phyloP scores from a whole-genome alignment of 2,329 filamentous ascomycete species.

The Paraphaeosphaeria sporulosa region DNA sequence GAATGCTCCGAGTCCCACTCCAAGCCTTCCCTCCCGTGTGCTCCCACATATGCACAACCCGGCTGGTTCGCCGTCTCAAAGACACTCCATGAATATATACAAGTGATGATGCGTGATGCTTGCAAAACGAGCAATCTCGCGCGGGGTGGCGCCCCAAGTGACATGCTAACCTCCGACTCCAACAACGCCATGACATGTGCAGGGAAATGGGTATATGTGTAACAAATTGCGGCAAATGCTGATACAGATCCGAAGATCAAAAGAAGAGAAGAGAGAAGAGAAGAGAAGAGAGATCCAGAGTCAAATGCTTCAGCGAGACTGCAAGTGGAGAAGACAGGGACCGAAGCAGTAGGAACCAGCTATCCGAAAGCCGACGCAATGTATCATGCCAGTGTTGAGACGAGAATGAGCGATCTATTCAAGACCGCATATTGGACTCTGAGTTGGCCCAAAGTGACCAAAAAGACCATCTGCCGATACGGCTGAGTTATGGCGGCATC shows the following conservation, averaged over 20 bases:
- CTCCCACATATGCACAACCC: not conserved
- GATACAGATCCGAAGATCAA: slow-evolving; percentile 7
- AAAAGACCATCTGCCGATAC: not conserved
- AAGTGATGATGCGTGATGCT: not conserved
- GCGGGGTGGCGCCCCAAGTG: not conserved
- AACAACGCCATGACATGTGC: not conserved
- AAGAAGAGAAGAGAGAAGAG: not conserved
- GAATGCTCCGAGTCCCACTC: not conserved
- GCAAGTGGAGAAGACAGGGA: slow-evolving; percentile 4
- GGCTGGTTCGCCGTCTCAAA: not conserved
- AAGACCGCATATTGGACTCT: not conserved
- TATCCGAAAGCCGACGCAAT: not conserved
- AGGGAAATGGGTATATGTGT: slow-evolving; percentile 19
- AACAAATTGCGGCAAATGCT: slow-evolving; percentile 23
- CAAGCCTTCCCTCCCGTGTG: not conserved
- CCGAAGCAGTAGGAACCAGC: not conserved
- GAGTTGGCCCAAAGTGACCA: not conserved
- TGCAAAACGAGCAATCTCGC: slow-evolving; percentile 3
- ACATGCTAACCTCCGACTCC: slow-evolving; percentile 6
- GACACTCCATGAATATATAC: slow-evolving; percentile 6
- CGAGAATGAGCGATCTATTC: not conserved
- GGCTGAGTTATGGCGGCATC: not conserved
- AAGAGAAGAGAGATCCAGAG: slow-evolving; percentile 10
- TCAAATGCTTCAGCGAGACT: slow-evolving; percentile 2
- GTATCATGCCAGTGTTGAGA: not conserved